phyloP scores from a whole-genome alignment of 2,329 filamentous ascomycete species.

The Beauveria scarabaeidicola region DNA sequence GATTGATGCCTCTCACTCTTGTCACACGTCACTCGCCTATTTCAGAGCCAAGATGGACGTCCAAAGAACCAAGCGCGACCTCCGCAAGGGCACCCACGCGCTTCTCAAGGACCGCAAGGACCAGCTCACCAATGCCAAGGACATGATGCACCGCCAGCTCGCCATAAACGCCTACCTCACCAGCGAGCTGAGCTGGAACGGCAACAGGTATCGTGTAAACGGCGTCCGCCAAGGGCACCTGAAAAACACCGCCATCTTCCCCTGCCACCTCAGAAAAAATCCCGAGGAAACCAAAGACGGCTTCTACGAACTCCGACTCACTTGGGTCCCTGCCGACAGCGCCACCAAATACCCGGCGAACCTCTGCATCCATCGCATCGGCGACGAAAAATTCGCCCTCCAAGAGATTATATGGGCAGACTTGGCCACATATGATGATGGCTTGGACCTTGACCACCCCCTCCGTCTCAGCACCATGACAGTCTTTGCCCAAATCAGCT shows the following conservation, averaged over 20 bases:
- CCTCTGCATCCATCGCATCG: background rate
- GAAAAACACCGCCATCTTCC: background rate
- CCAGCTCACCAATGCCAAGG: background rate
- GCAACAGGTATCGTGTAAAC: background rate
- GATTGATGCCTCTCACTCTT: background rate
- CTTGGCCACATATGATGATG: background rate
- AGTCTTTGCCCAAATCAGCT: background rate
- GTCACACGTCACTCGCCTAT: background rate
- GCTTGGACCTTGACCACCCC: background rate
- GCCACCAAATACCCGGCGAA: background rate
- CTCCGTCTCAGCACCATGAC: background rate
- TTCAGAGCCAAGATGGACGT: background rate
- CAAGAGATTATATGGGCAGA: background rate
- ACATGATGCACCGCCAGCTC: constrained; percentile 5
- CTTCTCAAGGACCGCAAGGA: background rate
- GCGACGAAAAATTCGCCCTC: background rate
- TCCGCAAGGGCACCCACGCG: background rate
- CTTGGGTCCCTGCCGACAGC: background rate
- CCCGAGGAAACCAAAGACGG: background rate
- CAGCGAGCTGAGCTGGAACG: background rate
- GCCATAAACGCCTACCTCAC: background rate
- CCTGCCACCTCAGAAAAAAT: background rate
- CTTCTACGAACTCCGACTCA: background rate
- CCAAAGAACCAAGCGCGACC: background rate
- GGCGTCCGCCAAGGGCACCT: background rate